These are phyloP conservation scores for Clonostachys byssicola DNA, from an alignment of 2,329 filamentous ascomycete genomes.

Conservation along the genomic window DNA sequence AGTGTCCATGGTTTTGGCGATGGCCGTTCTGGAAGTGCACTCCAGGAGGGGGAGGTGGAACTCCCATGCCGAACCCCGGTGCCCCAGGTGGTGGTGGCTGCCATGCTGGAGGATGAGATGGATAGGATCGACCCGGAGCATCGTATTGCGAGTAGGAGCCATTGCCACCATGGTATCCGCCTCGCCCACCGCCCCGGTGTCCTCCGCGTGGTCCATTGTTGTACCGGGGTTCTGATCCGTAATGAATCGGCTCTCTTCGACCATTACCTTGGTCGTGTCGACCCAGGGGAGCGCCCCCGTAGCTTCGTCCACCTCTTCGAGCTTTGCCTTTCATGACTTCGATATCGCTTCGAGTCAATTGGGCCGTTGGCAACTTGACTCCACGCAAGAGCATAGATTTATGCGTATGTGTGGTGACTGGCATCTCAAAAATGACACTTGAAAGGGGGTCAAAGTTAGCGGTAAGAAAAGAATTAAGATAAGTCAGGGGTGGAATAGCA, in stretches of 20 bases:
- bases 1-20: no score
- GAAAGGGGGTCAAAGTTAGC: not conserved
- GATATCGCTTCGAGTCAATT: slow-evolving; percentile 72
- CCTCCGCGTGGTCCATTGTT: slow-evolving; percentile 4
- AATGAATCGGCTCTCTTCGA: slow-evolving; percentile 17
- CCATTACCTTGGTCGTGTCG: slow-evolving; percentile 7
- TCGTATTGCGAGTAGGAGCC: slow-evolving; percentile 1
- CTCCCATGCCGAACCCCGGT: slow-evolving; percentile 24
- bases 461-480: no score
- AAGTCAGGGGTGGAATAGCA: not conserved
- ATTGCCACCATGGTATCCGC: slow-evolving; percentile 4
- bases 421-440: slow-evolving; percentile 85
- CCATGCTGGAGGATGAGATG: slow-evolving; percentile 6
- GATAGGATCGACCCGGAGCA: not conserved
- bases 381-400: slow-evolving; percentile 94
- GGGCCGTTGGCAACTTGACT: slow-evolving; percentile 66
- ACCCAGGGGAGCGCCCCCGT: slow-evolving; percentile 17
- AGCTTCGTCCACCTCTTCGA: slow-evolving; percentile 35
- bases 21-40: slow-evolving; percentile 12
- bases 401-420: slow-evolving; percentile 66
- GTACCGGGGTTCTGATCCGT: slow-evolving; percentile 11
- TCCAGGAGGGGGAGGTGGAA: slow-evolving; percentile 22
- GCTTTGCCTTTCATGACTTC: slow-evolving; percentile 66
- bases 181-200: slow-evolving; percentile 4
- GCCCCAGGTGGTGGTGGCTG: slow-evolving; percentile 23